A percentile compares a stretch with the other conserved stretches of the same genome.
phyloP scores from a whole-genome alignment of 257 asterid genomes.

The Solanum appendiculatum region DNA sequence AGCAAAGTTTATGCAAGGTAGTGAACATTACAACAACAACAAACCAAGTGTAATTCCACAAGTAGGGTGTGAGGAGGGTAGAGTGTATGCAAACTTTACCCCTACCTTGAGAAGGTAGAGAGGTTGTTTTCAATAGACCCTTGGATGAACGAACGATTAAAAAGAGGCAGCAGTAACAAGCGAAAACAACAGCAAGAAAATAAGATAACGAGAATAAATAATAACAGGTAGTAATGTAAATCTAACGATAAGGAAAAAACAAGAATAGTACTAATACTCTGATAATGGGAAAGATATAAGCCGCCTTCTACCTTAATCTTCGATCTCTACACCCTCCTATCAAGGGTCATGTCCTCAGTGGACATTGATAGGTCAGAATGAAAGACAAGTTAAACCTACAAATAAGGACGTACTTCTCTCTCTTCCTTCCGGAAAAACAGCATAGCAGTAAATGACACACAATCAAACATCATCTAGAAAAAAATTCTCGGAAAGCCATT shows the following conservation, averaged over 20 bases:
- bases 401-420: neutral
- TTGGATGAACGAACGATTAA: neutral
- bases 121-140: neutral
- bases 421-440: neutral
- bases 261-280: neutral
- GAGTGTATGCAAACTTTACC: neutral
- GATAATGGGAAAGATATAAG: neutral
- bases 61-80: neutral
- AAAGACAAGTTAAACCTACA: neutral
- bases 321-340: neutral
- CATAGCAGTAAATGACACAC: neutral
- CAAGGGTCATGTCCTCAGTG: neutral
- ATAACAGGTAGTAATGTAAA: neutral
- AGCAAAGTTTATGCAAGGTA: neutral
- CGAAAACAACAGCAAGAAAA: neutral
- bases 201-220: neutral
- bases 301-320: neutral
- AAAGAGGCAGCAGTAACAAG: neutral
- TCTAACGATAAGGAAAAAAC: neutral
- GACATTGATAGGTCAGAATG: neutral
- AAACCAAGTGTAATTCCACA: neutral
- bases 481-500: neutral
- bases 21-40: neutral
- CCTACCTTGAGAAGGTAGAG: neutral
- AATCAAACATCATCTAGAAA: neutral